phyloP scores from a whole-genome alignment of 176 grass and related monocot genomes.

The Miscanthus lutarioriparius region DNA sequence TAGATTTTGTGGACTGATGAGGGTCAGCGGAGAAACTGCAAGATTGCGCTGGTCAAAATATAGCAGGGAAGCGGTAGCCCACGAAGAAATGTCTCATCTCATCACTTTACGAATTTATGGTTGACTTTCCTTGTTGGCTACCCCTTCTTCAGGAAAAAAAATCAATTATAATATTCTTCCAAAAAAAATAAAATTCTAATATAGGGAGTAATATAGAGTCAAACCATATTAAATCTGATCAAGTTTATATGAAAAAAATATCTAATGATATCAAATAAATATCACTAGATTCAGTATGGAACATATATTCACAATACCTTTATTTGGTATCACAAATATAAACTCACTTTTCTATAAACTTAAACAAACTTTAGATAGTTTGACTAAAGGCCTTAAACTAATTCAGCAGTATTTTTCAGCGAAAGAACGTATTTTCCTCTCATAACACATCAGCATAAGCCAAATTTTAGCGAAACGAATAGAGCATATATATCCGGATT shows the following conservation, averaged over 20 bases:
- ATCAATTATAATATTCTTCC: background rate
- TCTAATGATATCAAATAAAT: no score
- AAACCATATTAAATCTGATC: background rate
- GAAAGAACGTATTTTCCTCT: no score
- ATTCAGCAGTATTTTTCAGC: no score
- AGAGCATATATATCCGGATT: no score
- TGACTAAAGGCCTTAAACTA: no score
- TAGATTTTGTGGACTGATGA: background rate
- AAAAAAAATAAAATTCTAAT: no score
- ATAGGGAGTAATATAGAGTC: background rate
- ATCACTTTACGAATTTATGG: background rate
- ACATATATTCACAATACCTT: no score
- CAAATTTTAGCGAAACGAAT: no score
- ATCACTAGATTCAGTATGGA: no score
- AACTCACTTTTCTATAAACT: background rate
- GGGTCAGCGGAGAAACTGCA: constrained; percentile 8
- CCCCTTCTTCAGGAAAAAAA: background rate
- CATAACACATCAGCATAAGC: no score
- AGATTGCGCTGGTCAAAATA: background rate
- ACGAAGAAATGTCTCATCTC: background rate
- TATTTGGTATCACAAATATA: background rate
- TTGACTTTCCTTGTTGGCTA: background rate
- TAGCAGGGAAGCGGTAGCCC: background rate
- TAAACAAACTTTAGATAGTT: background rate
- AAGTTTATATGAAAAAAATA: background rate